Evolutionary conservation across 2,329 filamentous ascomycete genomes (phyloP).

Genomic region (Monilinia fructigena): DNA sequence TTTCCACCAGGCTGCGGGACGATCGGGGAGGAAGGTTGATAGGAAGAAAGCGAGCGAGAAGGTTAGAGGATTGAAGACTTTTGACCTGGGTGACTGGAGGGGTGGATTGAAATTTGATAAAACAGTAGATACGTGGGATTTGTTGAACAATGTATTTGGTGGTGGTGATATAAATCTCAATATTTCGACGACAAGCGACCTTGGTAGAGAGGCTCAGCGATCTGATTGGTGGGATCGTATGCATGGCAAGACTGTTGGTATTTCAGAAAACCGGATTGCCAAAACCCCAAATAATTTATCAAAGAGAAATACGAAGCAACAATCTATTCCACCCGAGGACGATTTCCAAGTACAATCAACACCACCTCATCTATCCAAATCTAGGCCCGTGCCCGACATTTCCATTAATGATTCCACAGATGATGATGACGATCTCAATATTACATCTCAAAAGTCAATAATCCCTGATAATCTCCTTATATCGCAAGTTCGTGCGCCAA

Average conservation of each 20-base stretch:
- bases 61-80: conserved; percentile 49
- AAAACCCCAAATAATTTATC: conserved; percentile 11
- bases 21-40: conserved; percentile 44
- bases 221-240: conserved; percentile 37
- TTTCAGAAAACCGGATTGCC: conserved; percentile 26
- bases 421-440: conserved; percentile 37
- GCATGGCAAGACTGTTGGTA: conserved; percentile 33
- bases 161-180: neutral
- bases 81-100: conserved; percentile 42
- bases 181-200: conserved; percentile 11
- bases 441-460: conserved; percentile 28
- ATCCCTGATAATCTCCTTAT: conserved; percentile 36
- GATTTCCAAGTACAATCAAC: conserved; percentile 40
- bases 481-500: conserved; percentile 23
- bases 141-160: conserved; percentile 34
- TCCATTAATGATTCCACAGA: conserved; percentile 30
- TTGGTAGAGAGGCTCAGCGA: neutral
- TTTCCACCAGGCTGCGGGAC: conserved; percentile 47
- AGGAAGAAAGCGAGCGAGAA: conserved; percentile 39
- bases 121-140: conserved; percentile 23
- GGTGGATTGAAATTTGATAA: conserved; percentile 18
- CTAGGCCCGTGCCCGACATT: conserved; percentile 15
- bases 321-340: conserved; percentile 24
- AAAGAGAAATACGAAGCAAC: neutral
- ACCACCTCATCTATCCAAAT: conserved; percentile 29